Conservation (phyloP, 495 filamentous ascomycete genomes). For the Penicillium tannophilum region DNA sequence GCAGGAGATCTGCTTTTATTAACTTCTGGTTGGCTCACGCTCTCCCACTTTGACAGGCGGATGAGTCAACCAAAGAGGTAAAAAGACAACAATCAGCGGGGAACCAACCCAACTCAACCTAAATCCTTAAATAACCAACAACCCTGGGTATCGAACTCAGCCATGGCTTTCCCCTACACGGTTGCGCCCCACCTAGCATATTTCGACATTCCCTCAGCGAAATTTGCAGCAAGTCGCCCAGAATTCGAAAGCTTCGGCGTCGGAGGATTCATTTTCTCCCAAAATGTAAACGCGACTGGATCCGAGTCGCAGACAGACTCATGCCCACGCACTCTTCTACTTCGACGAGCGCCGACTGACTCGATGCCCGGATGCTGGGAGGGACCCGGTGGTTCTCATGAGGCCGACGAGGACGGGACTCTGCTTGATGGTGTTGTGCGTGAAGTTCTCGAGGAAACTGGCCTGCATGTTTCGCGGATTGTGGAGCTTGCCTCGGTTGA, state of each 20-base stretch:
- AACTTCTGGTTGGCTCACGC: too few species aligned
- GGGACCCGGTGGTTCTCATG: slow-evolving; percentile 56
- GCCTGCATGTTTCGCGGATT: slow-evolving; percentile 49
- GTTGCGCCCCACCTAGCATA: slow-evolving; percentile 41
- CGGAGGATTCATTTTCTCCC: slow-evolving; percentile 47
- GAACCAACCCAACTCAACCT: not conserved
- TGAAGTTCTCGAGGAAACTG: slow-evolving; percentile 62
- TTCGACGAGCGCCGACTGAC: slow-evolving; percentile 51
- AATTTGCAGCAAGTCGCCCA: slow-evolving; percentile 35
- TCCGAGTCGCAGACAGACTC: not conserved
- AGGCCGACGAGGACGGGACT: slow-evolving; percentile 46
- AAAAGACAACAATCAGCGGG: not conserved
- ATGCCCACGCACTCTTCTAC: slow-evolving; percentile 46
- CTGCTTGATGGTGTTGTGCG: slow-evolving; percentile 56
- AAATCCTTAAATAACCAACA: not conserved
- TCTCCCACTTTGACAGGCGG: too few species aligned
- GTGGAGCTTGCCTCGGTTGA: slow-evolving; percentile 43
- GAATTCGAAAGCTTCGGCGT: slow-evolving; percentile 40
- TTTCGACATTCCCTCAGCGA: slow-evolving; percentile 37
- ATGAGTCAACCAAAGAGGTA: not conserved
- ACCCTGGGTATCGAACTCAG: not conserved
- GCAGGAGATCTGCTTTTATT: too few species aligned
- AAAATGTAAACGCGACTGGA: slow-evolving; percentile 5
- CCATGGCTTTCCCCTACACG: slow-evolving; percentile 29
- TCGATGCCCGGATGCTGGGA: slow-evolving; percentile 58